A percentile compares a stretch with the other conserved stretches of the same genome.
These are phyloP conservation scores for Fusarium sororula DNA, from an alignment of 2,329 filamentous ascomycete species.

Conservation along the genomic window DNA sequence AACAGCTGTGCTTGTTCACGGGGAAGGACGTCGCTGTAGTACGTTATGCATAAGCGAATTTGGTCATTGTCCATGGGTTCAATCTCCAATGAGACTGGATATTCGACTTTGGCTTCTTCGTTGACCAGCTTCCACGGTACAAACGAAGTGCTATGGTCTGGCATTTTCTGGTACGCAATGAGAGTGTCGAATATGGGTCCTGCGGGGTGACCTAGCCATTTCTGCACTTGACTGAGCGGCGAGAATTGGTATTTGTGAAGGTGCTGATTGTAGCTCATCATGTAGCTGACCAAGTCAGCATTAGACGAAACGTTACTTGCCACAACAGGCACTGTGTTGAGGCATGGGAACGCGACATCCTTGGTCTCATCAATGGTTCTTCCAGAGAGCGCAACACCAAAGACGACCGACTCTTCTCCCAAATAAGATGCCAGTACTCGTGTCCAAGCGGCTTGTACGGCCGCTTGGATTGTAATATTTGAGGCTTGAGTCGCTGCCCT, in stretches of 20 bases:
- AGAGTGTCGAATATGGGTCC: conserved; percentile 83
- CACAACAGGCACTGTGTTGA: conserved; percentile 81
- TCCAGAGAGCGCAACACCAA: conserved; percentile 84
- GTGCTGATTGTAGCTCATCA: conserved; percentile 72
- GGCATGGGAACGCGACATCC: conserved; percentile 76
- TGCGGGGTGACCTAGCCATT: conserved; percentile 72
- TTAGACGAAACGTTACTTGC: conserved; percentile 66
- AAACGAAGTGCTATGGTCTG: conserved; percentile 30
- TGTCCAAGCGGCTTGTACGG: conserved; percentile 81
- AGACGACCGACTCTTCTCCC: conserved; percentile 77
- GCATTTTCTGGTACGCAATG: conserved; percentile 79
- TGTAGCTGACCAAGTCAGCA: conserved; percentile 63
- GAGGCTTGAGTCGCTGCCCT: conserved; percentile 63
- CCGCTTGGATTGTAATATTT: conserved; percentile 79
- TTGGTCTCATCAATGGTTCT: conserved; percentile 69
- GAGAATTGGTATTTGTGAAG: conserved; percentile 77
- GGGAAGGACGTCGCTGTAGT: conserved; percentile 71
- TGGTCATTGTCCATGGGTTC: conserved; percentile 61
- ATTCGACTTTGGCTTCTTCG: conserved; percentile 78
- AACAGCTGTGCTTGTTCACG: conserved; percentile 72
- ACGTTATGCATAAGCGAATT: conserved; percentile 73
- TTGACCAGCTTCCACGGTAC: conserved; percentile 67
- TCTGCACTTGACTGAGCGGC: conserved; percentile 76
- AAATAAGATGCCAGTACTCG: conserved; percentile 78
- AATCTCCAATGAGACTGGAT: conserved; percentile 82